These are phyloP conservation scores for Phytophthora multivora DNA, from an alignment of 352 stramenopile genomes.

Conservation along the genomic window DNA sequence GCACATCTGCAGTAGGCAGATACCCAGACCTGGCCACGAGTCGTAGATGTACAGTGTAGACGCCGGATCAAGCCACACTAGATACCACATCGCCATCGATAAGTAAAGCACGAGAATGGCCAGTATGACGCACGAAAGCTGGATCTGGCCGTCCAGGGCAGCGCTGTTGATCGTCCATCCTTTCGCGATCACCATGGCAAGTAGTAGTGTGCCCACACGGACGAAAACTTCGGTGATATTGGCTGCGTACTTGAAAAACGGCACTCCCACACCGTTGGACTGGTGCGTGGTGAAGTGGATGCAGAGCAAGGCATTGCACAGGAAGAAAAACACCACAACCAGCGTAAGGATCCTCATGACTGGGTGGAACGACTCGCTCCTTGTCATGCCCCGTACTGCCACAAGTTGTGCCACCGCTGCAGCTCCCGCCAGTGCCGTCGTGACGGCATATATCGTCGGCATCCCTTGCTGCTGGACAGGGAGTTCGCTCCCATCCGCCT, in stretches of 20 bases:
- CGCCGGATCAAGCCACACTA: slow-evolving; percentile 76
- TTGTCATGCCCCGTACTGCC: slow-evolving; percentile 47
- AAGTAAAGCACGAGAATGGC: slow-evolving; percentile 67
- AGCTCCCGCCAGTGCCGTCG: slow-evolving; percentile 45
- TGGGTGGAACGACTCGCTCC: slow-evolving; percentile 78
- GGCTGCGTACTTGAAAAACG: slow-evolving; percentile 70
- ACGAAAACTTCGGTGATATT: slow-evolving; percentile 77
- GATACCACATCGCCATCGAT: slow-evolving; percentile 82
- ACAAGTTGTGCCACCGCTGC: slow-evolving; percentile 46
- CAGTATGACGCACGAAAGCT: slow-evolving; percentile 73
- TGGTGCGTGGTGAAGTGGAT: slow-evolving; percentile 64
- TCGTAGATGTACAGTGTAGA: slow-evolving; percentile 87
- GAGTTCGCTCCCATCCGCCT: slow-evolving; percentile 64
- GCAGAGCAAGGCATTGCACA: slow-evolving; percentile 63
- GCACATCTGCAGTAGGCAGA: slow-evolving; percentile 63
- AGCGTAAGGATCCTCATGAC: slow-evolving; percentile 78
- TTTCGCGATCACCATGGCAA: slow-evolving; percentile 80
- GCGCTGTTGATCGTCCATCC: slow-evolving; percentile 83
- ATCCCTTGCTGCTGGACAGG: slow-evolving; percentile 71
- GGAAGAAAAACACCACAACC: slow-evolving; percentile 65
- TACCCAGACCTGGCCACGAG: slow-evolving; percentile 71
- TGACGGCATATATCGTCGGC: slow-evolving; percentile 54
- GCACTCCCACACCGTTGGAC: slow-evolving; percentile 71
- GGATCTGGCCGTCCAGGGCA: slow-evolving; percentile 60
- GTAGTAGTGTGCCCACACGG: slow-evolving; percentile 66